Conservation (phyloP, 2,329 filamentous ascomycete species). For the Rachicladosporium sp. region DNA sequence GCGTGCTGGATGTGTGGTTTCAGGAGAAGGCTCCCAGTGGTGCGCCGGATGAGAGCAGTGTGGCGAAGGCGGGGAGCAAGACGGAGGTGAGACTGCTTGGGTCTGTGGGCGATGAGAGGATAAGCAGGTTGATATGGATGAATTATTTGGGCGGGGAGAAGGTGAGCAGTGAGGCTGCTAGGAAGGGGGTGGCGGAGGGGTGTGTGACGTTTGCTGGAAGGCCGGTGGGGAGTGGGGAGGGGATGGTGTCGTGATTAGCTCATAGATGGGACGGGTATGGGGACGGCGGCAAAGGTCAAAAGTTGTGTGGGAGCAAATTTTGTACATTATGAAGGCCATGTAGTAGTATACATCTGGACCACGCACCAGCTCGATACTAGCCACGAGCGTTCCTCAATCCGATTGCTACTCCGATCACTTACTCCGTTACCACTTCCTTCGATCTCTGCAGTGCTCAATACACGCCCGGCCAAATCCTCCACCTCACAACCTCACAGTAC, state of each 20-base stretch:
- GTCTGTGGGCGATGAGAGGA: conserved; percentile 60
- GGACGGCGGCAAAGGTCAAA: too few relatives aligned
- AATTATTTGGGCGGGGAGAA: conserved; percentile 78
- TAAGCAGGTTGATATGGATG: conserved; percentile 75
- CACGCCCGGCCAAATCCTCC: conserved; percentile 70
- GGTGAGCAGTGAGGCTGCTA: conserved; percentile 72
- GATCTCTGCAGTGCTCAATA: conserved; percentile 42
- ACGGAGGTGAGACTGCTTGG: conserved; percentile 49
- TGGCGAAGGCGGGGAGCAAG: too few relatives aligned
- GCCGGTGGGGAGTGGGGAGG: conserved; percentile 74
- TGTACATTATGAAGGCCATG: too few relatives aligned
- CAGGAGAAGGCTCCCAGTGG: conserved; percentile 27
- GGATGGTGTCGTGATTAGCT: conserved; percentile 45
- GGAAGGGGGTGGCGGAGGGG: conserved; percentile 73
- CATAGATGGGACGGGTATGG: too few relatives aligned
- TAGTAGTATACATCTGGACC: too few relatives aligned
- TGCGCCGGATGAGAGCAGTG: neutral
- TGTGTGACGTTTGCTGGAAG: conserved; percentile 78
- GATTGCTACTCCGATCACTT: too few relatives aligned
- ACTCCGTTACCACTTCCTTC: too few relatives aligned
- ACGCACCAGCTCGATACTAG: too few relatives aligned
- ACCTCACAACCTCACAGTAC: conserved; percentile 74
- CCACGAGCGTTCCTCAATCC: too few relatives aligned
- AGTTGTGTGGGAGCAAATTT: too few relatives aligned
- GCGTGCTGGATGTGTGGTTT: conserved; percentile 56